Evolutionary conservation across 2,329 filamentous ascomycete species (phyloP).

Genomic region (Grosmannia penicillata): DNA sequence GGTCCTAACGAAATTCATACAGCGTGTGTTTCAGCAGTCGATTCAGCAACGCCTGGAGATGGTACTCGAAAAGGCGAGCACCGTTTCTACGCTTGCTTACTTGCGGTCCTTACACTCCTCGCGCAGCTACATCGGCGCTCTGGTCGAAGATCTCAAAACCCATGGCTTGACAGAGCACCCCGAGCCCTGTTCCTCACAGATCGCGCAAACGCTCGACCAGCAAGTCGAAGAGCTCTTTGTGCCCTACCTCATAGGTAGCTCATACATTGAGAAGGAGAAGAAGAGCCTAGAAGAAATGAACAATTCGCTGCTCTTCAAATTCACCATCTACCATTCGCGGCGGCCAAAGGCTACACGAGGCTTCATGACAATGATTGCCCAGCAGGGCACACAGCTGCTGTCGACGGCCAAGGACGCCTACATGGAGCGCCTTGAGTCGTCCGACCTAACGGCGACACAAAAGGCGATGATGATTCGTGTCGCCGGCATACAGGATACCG

Average conservation of each 20-base stretch:
- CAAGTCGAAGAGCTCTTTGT: constrained; percentile 67
- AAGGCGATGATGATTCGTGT: constrained; percentile 83
- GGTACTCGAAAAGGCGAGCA: constrained; percentile 87
- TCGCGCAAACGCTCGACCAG: constrained; percentile 58
- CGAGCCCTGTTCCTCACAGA: constrained; percentile 76
- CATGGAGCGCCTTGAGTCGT: constrained; percentile 74
- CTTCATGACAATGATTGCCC: constrained; percentile 83
- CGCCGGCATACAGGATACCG: constrained; percentile 66
- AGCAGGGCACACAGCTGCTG: constrained; percentile 78
- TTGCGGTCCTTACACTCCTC: constrained; percentile 82
- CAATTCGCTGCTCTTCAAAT: constrained; percentile 88
- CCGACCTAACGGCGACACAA: constrained; percentile 75
- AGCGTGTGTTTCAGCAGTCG: constrained; percentile 93
- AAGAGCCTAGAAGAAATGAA: constrained; percentile 66
- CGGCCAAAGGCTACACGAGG: constrained; percentile 80
- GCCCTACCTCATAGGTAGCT: constrained; percentile 52
- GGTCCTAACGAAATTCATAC: constrained; percentile 82
- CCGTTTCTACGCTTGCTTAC: constrained; percentile 83
- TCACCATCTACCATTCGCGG: constrained; percentile 82
- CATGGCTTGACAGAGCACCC: constrained; percentile 94
- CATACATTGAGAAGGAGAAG: constrained; percentile 55
- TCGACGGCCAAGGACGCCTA: constrained; percentile 84
- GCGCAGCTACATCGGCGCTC: constrained; percentile 67
- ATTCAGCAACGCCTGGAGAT: constrained; percentile 92
- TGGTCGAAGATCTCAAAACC: constrained; percentile 86